Base-by-base conservation (phyloP, 306 rosid genomes). In the Castanea mollissima region DNA sequence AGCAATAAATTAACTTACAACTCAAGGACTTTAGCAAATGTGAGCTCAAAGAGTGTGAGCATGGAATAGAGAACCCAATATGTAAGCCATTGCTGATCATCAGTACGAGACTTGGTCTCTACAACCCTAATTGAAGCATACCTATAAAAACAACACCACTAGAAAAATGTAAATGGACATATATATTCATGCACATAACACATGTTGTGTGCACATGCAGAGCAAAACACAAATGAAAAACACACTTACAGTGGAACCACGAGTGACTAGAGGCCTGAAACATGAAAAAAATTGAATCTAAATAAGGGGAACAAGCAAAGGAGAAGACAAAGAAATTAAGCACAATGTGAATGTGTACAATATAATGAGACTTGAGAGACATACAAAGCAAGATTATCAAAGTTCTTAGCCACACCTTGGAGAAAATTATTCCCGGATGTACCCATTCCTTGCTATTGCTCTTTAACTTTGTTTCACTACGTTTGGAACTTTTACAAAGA, bases 51-150 rank as follows among this genome's bases (percentile, higher is more conserved):
- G 79, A 95, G 91, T 51, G 98, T 91, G 32, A 90, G 87, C 56
- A 95, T 76, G 72, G 99, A 95, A 74, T 95, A 95, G 16, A 95
- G 89, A 83, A 93, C 96, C 98, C 98, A 95, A 82, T 95, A 95
- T 0, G 99, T 95, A 5, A 95, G 98, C 99, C 99, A 95, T 80
- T 95, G 97, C 31, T 95, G 94, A 65, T 95, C 98, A 79, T 95
- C 97, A 14, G 80, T 74, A 9, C 70, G 87, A 55, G 97, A 93
- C 82, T 72, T 88, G 46, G 89, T 95, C 89, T 95, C 98, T 78
- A 95, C 93, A 41, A 98, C 99, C 81, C 60, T 89, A 57, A 95
- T 84, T 2, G 97, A 95, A 77, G 99, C 97, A 80, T 93, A 83
- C 70, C 97, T 95, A 38, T 19, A 46, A 15, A 6, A 58, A 76